Evolutionary conservation across 139 green algal species (phyloP).

Genomic region (Marvania coccoides): DNA sequence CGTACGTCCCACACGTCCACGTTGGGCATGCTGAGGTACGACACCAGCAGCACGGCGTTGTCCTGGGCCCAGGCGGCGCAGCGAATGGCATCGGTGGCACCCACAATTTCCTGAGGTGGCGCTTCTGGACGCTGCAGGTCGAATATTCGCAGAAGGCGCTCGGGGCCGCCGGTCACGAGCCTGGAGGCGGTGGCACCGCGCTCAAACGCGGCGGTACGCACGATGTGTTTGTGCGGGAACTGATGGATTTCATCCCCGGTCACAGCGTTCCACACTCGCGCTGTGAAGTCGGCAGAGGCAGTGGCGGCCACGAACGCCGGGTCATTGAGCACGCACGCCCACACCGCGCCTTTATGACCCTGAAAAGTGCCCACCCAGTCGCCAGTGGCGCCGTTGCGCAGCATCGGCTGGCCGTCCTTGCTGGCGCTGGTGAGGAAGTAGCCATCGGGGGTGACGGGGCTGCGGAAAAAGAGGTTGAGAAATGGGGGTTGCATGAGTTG

Average conservation of each 20-base stretch:
- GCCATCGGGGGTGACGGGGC: constrained; percentile 84
- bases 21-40: constrained; percentile 38
- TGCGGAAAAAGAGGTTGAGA: constrained; percentile 27
- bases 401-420: constrained; percentile 97
- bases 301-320: constrained; percentile 82
- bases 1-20: constrained; percentile 75
- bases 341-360: constrained; percentile 97
- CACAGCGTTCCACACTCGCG: constrained; percentile 91
- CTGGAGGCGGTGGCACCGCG: constrained; percentile 16
- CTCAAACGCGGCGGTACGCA: constrained; percentile 75
- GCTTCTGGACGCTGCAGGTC: constrained; percentile 70
- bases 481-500: too few relatives aligned
- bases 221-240: constrained; percentile 93
- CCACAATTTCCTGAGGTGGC: constrained; percentile 31
- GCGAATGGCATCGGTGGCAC: constrained; percentile 44
- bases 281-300: constrained; percentile 90
- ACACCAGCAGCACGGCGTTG: constrained; percentile 69
- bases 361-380: constrained; percentile 99
- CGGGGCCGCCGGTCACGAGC: constrained; percentile 65
- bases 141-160: constrained; percentile 90
- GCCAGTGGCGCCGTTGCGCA: constrained; percentile 86
- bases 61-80: constrained; percentile 53
- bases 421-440: constrained; percentile 89
- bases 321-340: constrained; percentile 82
- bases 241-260: constrained; percentile 78